phyloP scores from a whole-genome alignment of 2,329 filamentous ascomycete species.

The Endothia cerciana region DNA sequence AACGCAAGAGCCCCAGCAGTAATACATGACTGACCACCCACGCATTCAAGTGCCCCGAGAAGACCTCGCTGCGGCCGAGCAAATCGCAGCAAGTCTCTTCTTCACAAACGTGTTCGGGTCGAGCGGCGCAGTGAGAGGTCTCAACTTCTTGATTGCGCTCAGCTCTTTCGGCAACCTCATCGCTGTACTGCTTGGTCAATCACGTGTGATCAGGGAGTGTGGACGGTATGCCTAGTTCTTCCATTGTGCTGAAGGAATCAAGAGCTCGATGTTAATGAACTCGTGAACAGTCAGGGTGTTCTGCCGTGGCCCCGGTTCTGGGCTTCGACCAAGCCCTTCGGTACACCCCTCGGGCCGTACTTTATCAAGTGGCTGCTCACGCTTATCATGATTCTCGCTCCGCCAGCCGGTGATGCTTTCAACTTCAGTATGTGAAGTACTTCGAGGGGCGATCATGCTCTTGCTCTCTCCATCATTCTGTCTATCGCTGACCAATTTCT shows the following conservation, averaged over 20 bases:
- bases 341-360: conserved; percentile 64
- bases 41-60: conserved; percentile 50
- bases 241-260: neutral
- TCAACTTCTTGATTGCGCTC: conserved; percentile 61
- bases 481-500: neutral
- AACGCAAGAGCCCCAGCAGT: neutral
- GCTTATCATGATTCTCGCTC: conserved; percentile 61
- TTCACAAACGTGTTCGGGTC: conserved; percentile 61
- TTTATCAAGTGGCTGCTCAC: conserved; percentile 60
- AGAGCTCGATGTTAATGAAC: neutral
- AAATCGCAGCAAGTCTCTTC: conserved; percentile 60
- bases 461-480: too few relatives aligned
- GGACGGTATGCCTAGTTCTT: conserved; percentile 44
- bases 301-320: conserved; percentile 62
- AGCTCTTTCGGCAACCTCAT: conserved; percentile 63
- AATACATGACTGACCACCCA: neutral
- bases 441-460: neutral
- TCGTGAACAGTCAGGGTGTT: conserved; percentile 52
- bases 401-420: conserved; percentile 67
- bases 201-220: conserved; percentile 62
- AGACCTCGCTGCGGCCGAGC: conserved; percentile 53
- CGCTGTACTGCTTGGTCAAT: conserved; percentile 58
- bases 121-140: conserved; percentile 47
- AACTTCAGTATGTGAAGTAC: conserved; percentile 52
- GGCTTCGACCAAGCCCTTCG: conserved; percentile 65